Percentiles rank a stretch among this genome's conserved stretches.
Conservation (phyloP, 208 protist genomes). For the Acanthamoeba quina region DNA sequence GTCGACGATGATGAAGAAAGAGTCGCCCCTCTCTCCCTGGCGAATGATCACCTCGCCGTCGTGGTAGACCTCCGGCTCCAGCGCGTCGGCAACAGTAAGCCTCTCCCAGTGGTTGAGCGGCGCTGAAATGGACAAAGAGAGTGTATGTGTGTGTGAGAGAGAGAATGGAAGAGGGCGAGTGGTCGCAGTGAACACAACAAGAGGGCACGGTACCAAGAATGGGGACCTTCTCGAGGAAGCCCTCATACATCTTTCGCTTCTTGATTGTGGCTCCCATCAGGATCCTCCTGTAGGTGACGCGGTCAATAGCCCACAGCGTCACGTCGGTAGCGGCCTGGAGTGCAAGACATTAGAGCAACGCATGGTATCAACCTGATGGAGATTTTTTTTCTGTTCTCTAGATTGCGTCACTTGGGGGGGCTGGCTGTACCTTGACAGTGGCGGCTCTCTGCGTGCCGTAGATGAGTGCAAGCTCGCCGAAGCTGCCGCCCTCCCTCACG, state of each 20-base stretch:
- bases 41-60: conserved; percentile 83
- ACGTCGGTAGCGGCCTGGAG: conserved; percentile 74
- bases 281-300: conserved; percentile 85
- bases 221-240: conserved; percentile 86
- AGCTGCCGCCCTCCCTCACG: conserved; percentile 81
- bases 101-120: conserved; percentile 64
- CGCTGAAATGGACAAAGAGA: conserved; percentile 10
- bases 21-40: conserved; percentile 88
- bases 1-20: conserved; percentile 88
- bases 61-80: conserved; percentile 77
- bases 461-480: conserved; percentile 90
- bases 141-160: too few species aligned
- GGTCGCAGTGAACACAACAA: not conserved
- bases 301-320: conserved; percentile 87
- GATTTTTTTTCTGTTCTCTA: not conserved
- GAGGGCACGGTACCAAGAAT: conserved; percentile 75
- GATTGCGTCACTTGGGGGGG: not conserved
- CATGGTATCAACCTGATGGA: not conserved
- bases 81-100: conserved; percentile 83
- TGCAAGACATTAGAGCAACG: not conserved
- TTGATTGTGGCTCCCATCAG: conserved; percentile 84
- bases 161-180: not conserved
- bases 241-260: conserved; percentile 87
- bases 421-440: conserved; percentile 81
- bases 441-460: conserved; percentile 89